A percentile compares a stretch with the other conserved stretches of the same genome.
Evolutionary conservation across 2,329 filamentous ascomycete genomes (phyloP).

Genomic region (Graphilbum sp.): DNA sequence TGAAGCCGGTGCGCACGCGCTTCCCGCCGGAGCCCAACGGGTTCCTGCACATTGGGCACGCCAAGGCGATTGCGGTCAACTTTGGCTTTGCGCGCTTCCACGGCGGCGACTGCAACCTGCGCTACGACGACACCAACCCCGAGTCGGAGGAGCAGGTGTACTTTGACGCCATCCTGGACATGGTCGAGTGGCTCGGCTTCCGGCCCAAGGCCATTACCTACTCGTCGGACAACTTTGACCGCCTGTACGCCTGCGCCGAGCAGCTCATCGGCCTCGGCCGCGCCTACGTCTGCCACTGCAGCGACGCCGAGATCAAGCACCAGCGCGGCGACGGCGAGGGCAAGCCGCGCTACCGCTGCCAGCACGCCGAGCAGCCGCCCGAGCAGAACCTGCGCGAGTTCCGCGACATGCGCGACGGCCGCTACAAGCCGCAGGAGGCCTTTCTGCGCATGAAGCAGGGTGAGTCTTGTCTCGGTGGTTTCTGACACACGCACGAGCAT

Average conservation of each 20-base stretch:
- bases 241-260: slow-evolving; percentile 77
- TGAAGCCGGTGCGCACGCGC: slow-evolving; percentile 47
- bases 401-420: slow-evolving; percentile 76
- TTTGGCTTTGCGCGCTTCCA: slow-evolving; percentile 85
- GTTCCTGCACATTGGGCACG: slow-evolving; percentile 83
- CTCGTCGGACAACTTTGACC: slow-evolving; percentile 79
- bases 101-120: slow-evolving; percentile 39
- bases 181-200: slow-evolving; percentile 71
- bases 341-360: slow-evolving; percentile 58
- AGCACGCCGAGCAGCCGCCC: slow-evolving; percentile 57
- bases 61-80: slow-evolving; percentile 90
- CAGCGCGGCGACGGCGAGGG: slow-evolving; percentile 67
- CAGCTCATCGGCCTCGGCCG: slow-evolving; percentile 56
- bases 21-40: slow-evolving; percentile 87
- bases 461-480: no score
- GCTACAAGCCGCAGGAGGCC: slow-evolving; percentile 72
- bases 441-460: slow-evolving; percentile 85
- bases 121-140: slow-evolving; percentile 76
- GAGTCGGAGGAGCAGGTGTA: slow-evolving; percentile 84
- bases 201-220: slow-evolving; percentile 66
- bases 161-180: slow-evolving; percentile 77
- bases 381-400: slow-evolving; percentile 69
- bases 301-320: slow-evolving; percentile 65
- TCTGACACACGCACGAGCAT: no score
- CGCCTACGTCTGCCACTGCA: slow-evolving; percentile 80